phyloP scores from a whole-genome alignment of 1,284 basidiomycete genomes.

The Moesziomyces aphidis region DNA sequence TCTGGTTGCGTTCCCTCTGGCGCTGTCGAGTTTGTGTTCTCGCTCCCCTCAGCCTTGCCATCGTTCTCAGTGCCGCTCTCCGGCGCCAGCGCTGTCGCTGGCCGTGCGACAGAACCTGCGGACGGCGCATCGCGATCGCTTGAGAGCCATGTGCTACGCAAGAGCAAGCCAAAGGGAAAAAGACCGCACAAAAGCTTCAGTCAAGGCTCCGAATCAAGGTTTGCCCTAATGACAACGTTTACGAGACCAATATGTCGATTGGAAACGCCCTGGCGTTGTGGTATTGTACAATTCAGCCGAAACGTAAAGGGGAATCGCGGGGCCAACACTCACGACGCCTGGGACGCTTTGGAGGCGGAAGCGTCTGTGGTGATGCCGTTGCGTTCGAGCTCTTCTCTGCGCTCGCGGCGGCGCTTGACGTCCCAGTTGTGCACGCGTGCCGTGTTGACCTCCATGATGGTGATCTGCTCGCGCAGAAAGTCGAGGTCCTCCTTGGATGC shows the following conservation, averaged over 20 bases:
- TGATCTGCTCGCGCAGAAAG: slow-evolving; percentile 93
- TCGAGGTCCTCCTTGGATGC: slow-evolving; percentile 88
- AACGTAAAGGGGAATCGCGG: neutral
- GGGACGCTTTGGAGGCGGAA: slow-evolving; percentile 13
- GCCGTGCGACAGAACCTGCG: too few species aligned
- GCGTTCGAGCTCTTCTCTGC: slow-evolving; percentile 43
- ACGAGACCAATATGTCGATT: neutral
- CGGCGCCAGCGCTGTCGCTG: too few species aligned
- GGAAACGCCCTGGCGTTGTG: neutral
- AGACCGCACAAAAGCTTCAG: slow-evolving; percentile 11
- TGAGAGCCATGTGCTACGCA: slow-evolving; percentile 30
- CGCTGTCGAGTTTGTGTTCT: too few species aligned
- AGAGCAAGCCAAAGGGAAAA: slow-evolving; percentile 1
- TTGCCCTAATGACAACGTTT: too few species aligned
- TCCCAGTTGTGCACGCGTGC: slow-evolving; percentile 97
- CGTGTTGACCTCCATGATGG: slow-evolving; percentile 97
- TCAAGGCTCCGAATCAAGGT: neutral
- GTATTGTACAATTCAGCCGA: slow-evolving; percentile 5
- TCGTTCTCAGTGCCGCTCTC: neutral
- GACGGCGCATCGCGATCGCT: slow-evolving; percentile 21
- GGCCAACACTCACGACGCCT: slow-evolving; percentile 44
- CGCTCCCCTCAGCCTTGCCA: neutral
- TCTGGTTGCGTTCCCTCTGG: neutral
- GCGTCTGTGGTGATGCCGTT: slow-evolving; percentile 23
- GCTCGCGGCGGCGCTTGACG: slow-evolving; percentile 81